A percentile compares a stretch with the other conserved stretches of the same genome.
These are phyloP conservation scores for Thelephora terrestris DNA, from an alignment of 1,284 basidiomycete species.

Conservation along the genomic window DNA sequence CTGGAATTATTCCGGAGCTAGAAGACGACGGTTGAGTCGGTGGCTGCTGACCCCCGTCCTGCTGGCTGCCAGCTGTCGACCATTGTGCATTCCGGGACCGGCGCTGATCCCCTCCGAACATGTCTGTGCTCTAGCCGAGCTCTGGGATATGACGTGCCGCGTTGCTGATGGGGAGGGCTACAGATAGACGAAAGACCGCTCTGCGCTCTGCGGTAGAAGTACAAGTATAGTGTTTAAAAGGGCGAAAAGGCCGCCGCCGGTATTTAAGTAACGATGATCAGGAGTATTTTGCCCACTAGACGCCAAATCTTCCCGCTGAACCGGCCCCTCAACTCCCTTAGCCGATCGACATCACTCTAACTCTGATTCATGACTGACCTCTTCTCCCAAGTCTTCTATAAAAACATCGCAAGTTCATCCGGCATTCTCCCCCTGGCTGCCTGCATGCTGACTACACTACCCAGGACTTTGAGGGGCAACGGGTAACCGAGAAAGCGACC, in stretches of 20 bases:
- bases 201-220: neutral
- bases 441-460: neutral
- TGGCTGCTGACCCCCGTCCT: neutral
- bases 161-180: too few relatives aligned
- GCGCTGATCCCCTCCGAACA: neutral
- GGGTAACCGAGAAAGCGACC: constrained; percentile 42
- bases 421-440: neutral
- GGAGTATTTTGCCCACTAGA: neutral
- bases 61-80: neutral
- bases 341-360: neutral
- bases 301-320: neutral
- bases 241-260: constrained; percentile 10
- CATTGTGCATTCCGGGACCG: neutral
- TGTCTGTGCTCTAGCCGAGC: neutral
- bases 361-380: constrained; percentile 8
- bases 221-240: neutral
- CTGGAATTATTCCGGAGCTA: neutral
- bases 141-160: too few relatives aligned
- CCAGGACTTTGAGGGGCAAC: constrained; percentile 71
- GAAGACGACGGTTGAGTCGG: neutral
- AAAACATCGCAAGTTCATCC: constrained; percentile 24
- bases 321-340: neutral
- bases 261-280: neutral
- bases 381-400: constrained; percentile 34
- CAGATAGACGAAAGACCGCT: too few relatives aligned